Evolutionary conservation across 306 rosid species (phyloP).

Genomic region (Sesbania bispinosa): DNA sequence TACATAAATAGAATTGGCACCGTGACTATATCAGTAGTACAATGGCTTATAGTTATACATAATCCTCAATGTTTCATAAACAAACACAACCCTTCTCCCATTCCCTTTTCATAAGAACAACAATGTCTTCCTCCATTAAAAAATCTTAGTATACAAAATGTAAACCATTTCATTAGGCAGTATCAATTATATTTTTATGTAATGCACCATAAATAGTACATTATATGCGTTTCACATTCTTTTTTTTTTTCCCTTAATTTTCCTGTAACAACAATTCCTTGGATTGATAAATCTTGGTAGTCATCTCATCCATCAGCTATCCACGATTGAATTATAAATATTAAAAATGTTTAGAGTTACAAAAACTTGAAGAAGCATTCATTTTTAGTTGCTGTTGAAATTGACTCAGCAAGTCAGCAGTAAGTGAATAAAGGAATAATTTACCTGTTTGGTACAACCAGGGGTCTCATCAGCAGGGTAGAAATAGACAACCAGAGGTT

Average conservation of each 20-base stretch:
- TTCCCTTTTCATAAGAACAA: not conserved
- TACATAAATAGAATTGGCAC: no score
- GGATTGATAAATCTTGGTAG: no score
- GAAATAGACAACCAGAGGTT: conserved; percentile 82
- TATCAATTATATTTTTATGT: no score
- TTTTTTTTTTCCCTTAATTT: not conserved
- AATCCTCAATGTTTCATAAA: conserved; percentile 5
- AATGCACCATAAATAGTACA: not conserved
- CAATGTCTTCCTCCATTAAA: not conserved
- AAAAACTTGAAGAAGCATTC: not conserved
- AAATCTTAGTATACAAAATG: not conserved
- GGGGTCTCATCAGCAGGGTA: conserved; percentile 99
- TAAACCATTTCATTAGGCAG: not conserved
- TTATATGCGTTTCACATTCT: not conserved
- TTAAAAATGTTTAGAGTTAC: not conserved
- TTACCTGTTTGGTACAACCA: conserved; percentile 95
- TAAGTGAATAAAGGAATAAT: not conserved
- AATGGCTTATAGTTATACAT: no score
- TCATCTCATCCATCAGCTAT: no score
- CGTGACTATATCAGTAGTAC: not conserved
- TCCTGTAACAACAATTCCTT: no score
- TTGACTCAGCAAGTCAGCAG: no score
- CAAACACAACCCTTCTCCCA: no score
- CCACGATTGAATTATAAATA: not conserved
- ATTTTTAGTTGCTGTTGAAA: no score